These are phyloP conservation scores for Anaeramoeba flamelloides DNA, from an alignment of 78 protist species.

Conservation along the genomic window DNA sequence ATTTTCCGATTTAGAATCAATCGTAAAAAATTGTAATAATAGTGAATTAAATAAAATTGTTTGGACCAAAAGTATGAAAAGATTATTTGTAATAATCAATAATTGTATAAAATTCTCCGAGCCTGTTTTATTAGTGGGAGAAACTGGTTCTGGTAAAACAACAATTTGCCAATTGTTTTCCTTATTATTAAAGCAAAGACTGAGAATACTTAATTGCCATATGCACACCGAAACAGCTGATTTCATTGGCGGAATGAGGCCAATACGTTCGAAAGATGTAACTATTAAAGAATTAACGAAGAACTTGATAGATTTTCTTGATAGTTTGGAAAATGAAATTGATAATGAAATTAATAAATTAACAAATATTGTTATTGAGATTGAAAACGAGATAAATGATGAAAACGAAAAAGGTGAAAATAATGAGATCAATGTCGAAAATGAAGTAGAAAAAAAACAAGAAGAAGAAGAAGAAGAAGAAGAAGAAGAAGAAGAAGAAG, in stretches of 20 bases:
- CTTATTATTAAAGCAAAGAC: conserved; percentile 5
- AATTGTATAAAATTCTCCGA: conserved; percentile 54
- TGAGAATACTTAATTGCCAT: conserved; percentile 84
- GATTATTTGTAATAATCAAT: conserved; percentile 58
- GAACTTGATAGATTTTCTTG: no score
- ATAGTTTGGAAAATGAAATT: no score
- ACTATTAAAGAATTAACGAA: background rate
- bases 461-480: background rate
- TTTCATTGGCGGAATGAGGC: conserved; percentile 86
- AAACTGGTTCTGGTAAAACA: conserved; percentile 93
- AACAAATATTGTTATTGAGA: no score
- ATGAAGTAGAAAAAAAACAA: no score
- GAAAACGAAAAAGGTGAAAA: no score
- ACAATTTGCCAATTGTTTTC: conserved; percentile 73
- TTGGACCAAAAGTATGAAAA: conserved; percentile 49
- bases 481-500: background rate
- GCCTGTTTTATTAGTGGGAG: conserved; percentile 90
- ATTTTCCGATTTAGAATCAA: background rate
- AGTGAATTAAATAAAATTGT: conserved; percentile 28
- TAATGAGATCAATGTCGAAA: no score
- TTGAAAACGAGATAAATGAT: no score
- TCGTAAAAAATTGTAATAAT: background rate
- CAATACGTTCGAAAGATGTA: conserved; percentile 34
- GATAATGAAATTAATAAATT: no score
- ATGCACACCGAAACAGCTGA: conserved; percentile 95